Evolutionary conservation across 768 basidiomycete genomes (phyloP), one percentile per base, ranked within the genome.

Genomic region (Amanita thiersii): DNA sequence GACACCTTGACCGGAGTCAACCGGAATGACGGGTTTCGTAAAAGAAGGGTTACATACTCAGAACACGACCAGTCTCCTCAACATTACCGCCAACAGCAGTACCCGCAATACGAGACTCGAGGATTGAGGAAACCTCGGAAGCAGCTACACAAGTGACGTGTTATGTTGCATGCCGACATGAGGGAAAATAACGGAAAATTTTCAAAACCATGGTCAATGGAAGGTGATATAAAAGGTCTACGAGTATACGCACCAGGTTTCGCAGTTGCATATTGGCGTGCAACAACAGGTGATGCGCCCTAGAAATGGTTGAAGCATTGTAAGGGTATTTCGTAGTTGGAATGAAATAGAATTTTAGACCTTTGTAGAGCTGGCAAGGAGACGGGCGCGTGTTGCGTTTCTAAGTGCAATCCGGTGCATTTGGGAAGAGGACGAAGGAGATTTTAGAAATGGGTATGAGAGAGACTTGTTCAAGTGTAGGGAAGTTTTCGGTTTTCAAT

Each of bases 101-200:
- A 63, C 94, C 96, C 52, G 93, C 79, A 64, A 99, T 99, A 63
- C 96, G 89, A 58, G 86, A 86, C 77, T 99, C 96, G 60, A 99
- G 81, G 71, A 99, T 97, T 56, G 92, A 92, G 33, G 96, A 94
- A 54, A 99, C 96, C 79, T 99, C 96, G 56, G 93, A 94, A 52
- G 94, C 96, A 62, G 92, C 96, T 94, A 56, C 53, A 42, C 39
- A 26, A 26, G 37, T 45, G 39, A 50, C 47, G 58, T 66, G 60
- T 64, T 58, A 62, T 62, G 58, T 60, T 53, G 61, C 46, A 43
- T 51, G 50, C 47, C 2, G 47, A 48, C 44, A 52, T 37, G 43
- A 50, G 19, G 43, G 24, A 41, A 50, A 38, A 40, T 39, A 43
- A 44, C 37, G 47, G 45, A 56, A 52, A 48, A 50, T 44, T 51